Evolutionary conservation across 2,329 filamentous ascomycete genomes (phyloP).

Genomic region (Ophiostoma australiae): DNA sequence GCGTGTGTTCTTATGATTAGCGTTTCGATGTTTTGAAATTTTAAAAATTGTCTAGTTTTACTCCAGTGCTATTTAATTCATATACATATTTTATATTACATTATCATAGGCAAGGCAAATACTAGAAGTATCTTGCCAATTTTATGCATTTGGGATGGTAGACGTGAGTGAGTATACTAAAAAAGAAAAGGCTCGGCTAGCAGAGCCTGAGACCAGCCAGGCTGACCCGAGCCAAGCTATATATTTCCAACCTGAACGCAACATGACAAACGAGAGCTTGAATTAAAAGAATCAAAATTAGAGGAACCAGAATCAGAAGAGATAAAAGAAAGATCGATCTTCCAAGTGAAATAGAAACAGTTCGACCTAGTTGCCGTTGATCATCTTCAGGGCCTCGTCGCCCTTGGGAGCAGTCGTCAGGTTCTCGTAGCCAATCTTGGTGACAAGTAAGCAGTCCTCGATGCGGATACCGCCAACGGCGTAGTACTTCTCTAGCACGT

Average conservation of each 20-base stretch:
- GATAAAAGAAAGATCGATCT: not conserved
- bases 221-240: not conserved
- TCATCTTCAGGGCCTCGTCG: constrained; percentile 61
- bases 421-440: constrained; percentile 73
- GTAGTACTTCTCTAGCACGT: constrained; percentile 65
- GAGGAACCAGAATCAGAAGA: not conserved
- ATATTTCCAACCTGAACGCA: not conserved
- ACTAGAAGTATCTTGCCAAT: too few relatives aligned
- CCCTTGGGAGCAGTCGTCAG: constrained; percentile 75
- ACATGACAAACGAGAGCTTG: not conserved
- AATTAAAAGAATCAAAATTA: not conserved
- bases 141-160: too few relatives aligned
- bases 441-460: constrained; percentile 85
- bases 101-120: too few relatives aligned
- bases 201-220: not conserved
- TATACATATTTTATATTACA: too few relatives aligned
- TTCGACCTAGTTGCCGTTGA: constrained; percentile 38
- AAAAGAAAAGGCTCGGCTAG: not conserved
- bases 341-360: not conserved
- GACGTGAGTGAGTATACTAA: not conserved
- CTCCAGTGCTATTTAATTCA: too few relatives aligned
- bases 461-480: constrained; percentile 83
- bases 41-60: not conserved
- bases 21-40: not conserved
- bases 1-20: not conserved